Percentiles rank a stretch among this genome's conserved stretches.
These are phyloP conservation scores for Thelonectria rubi DNA, from an alignment of 2,329 filamentous ascomycete genomes.

Conservation along the genomic window DNA sequence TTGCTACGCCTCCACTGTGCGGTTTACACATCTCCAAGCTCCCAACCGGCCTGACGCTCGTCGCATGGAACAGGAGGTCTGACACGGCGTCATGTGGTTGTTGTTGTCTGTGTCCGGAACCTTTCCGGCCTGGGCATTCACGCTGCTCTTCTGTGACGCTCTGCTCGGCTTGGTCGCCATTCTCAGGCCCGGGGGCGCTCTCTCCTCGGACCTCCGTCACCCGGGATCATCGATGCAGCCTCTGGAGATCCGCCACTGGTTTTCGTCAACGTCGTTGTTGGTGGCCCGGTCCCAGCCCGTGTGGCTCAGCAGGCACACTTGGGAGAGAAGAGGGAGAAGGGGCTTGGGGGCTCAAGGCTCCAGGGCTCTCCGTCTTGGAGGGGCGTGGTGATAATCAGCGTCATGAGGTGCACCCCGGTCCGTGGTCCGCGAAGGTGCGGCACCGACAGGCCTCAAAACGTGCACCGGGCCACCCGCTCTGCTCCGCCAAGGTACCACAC, in stretches of 20 bases:
- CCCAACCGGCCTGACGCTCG: neutral
- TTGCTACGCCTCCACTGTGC: slow-evolving; percentile 8
- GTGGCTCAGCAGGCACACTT: slow-evolving; percentile 25
- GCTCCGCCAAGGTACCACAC: slow-evolving; percentile 32
- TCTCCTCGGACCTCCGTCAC: neutral
- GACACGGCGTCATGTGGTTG: slow-evolving; percentile 11
- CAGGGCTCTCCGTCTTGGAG: slow-evolving; percentile 13
- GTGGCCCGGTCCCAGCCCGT: slow-evolving; percentile 18
- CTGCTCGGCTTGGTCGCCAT: slow-evolving; percentile 9
- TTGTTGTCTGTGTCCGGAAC: slow-evolving; percentile 11
- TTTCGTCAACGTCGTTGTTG: slow-evolving; percentile 7
- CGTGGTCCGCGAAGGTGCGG: slow-evolving; percentile 35
- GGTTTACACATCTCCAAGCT: slow-evolving; percentile 4
- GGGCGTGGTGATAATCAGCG: slow-evolving; percentile 25
- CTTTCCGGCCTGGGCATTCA: neutral
- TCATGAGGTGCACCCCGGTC: slow-evolving; percentile 29
- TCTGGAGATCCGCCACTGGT: slow-evolving; percentile 11
- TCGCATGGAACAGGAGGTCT: slow-evolving; percentile 11
- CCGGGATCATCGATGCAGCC: slow-evolving; percentile 24
- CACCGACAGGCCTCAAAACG: slow-evolving; percentile 40
- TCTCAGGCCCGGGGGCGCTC: slow-evolving; percentile 2
- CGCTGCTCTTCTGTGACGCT: neutral
- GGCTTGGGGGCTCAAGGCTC: slow-evolving; percentile 1
- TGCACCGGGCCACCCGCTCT: slow-evolving; percentile 37
- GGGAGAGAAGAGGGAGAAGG: slow-evolving; percentile 9